Base-by-base conservation (phyloP, 768 basidiomycete genomes). In the Auriscalpium vulgare region DNA sequence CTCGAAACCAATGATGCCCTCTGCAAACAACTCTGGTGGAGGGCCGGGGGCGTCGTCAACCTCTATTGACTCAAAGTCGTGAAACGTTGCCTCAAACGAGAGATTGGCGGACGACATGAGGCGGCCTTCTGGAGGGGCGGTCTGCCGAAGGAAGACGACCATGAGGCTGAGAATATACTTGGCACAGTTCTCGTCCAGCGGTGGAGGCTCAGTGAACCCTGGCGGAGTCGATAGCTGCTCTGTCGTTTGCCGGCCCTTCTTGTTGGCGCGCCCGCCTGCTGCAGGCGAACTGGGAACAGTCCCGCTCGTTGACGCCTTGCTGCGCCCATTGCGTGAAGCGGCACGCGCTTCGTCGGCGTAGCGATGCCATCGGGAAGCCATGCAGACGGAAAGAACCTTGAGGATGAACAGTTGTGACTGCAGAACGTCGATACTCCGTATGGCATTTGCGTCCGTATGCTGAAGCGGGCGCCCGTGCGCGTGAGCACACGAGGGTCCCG, bases 321-420 rank as follows among this genome's bases (percentile, higher is more conserved):
- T 68, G 37, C 65, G 60, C 62, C 76, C 74, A 29, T 75, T 63
- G 16, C 75, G 75, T 17, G 79, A 79, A 35, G 66, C 67, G 8
- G 78, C 68, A 13, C 75, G 71, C 17, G 61, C 65, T 47, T 69
- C 68, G n/a, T 76, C 73, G 6, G 74, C 66, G 50, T 74, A 72
- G n/a, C 73, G 45, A 37, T 72, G 76, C 87, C 88, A 92, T 36
- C 88, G 83, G 14, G 87, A 84, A 5, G 88, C 82, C 78, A 95
- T 83, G 48, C 85, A 82, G 46, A 87, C 75, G 0, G 86, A 78
- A 11, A 95, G 70, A 21, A 94, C 83, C 70, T 94, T 91, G 63
- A 94, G 76, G 40, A 95, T 71, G 62, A 90, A 91, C 2, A 95
- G 75, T 67, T 94, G 89, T 0, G 92, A 94, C 65, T 95, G 91